phyloP scores from a whole-genome alignment of 441 rosid genomes.

The Raphanus hybrid region DNA sequence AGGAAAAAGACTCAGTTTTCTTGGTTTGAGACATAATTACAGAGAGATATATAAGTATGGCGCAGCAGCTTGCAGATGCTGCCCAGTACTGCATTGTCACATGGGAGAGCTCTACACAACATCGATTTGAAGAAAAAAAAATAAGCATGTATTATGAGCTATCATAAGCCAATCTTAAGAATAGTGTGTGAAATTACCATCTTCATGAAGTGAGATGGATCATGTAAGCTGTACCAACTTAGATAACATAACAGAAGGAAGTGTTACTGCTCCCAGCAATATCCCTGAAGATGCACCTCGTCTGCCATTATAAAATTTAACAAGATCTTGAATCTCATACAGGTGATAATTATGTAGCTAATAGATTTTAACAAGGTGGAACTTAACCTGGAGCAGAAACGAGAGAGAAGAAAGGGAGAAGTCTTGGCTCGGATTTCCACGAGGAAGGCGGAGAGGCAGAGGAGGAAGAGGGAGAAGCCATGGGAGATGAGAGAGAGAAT shows the following conservation, averaged over 20 bases:
- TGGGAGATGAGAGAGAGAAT: constrained; percentile 68
- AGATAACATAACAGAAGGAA: constrained; percentile 79
- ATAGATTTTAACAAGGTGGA: not conserved
- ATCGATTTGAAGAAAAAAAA: not conserved
- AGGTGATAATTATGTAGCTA: not conserved
- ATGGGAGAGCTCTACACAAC: constrained; percentile 66
- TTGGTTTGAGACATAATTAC: constrained; percentile 46
- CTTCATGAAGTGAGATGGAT: constrained; percentile 57
- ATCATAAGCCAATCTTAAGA: not conserved
- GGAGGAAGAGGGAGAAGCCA: constrained; percentile 67
- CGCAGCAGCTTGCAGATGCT: constrained; percentile 63
- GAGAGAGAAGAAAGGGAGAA: constrained; percentile 46
- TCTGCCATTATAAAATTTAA: constrained; percentile 42
- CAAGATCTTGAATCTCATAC: not conserved
- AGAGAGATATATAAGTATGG: constrained; percentile 71
- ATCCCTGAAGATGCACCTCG: constrained; percentile 93
- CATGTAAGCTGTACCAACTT: constrained; percentile 78
- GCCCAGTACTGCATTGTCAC: constrained; percentile 86
- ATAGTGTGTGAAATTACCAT: constrained; percentile 50
- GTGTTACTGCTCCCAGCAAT: constrained; percentile 79
- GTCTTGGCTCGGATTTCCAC: constrained; percentile 69
- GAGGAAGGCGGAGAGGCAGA: constrained; percentile 62
- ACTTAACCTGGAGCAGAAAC: constrained; percentile 63
- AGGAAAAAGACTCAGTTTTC: constrained; percentile 24
- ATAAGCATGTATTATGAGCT: not conserved